Evolutionary conservation across 805 yeast species (phyloP).

Genomic region (Metschnikowia amazonensis): DNA sequence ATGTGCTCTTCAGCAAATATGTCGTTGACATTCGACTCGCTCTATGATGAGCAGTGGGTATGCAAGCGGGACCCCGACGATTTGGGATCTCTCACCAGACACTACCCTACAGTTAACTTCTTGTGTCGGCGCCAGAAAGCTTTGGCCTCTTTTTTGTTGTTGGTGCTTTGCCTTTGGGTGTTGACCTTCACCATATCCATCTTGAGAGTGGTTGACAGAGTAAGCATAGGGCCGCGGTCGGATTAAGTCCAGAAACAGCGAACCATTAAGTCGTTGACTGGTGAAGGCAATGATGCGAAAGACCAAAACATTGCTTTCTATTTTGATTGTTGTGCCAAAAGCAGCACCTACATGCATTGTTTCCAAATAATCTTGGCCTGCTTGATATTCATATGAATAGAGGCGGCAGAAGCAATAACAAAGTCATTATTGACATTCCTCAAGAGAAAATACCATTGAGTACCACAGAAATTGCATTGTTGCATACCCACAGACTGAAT

Average conservation of each 20-base stretch:
- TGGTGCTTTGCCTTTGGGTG: conserved; percentile 79
- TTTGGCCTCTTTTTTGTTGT: conserved; percentile 71
- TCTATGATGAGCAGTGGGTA: conserved; percentile 81
- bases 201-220: conserved; percentile 74
- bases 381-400: neutral
- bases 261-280: neutral
- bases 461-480: neutral
- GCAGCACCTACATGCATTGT: neutral
- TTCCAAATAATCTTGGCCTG: neutral
- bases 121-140: conserved; percentile 79
- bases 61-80: conserved; percentile 34
- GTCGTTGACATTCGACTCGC: conserved; percentile 78
- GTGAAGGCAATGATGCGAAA: neutral
- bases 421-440: neutral
- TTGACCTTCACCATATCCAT: conserved; percentile 79
- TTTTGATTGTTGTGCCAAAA: neutral
- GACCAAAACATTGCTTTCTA: neutral
- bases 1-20: conserved; percentile 86
- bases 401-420: neutral
- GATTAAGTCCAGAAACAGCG: neutral
- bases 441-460: neutral
- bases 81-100: conserved; percentile 17
- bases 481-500: neutral
- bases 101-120: conserved; percentile 36
- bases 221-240: conserved; percentile 22